These are phyloP conservation scores for Chrysoporthe deuterocubensis DNA, from an alignment of 2,329 filamentous ascomycete species.

Conservation along the genomic window DNA sequence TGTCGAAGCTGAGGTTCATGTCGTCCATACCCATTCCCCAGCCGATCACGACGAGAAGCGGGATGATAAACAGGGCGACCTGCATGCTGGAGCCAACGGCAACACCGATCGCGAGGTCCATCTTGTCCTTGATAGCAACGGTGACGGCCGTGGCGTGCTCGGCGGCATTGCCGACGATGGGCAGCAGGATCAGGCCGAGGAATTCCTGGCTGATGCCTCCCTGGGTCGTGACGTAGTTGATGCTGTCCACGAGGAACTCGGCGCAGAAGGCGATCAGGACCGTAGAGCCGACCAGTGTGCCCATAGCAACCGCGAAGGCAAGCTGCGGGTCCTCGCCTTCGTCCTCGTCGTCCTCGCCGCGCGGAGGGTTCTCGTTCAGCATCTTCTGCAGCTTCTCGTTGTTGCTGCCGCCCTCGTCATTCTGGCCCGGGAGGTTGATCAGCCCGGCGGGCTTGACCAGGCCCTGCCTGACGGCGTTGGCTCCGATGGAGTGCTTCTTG, in stretches of 20 bases:
- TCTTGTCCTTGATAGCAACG: conserved; percentile 82
- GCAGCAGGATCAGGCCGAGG: conserved; percentile 78
- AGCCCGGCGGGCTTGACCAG: conserved; percentile 46
- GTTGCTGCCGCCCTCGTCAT: conserved; percentile 30
- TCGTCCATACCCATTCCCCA: conserved; percentile 73
- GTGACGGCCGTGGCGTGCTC: conserved; percentile 82
- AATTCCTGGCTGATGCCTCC: conserved; percentile 72
- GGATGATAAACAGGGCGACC: conserved; percentile 78
- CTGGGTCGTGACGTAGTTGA: conserved; percentile 66
- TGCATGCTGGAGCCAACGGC: conserved; percentile 82
- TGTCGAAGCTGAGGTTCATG: conserved; percentile 85
- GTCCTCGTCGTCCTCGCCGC: conserved; percentile 62
- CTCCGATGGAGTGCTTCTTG: conserved; percentile 33
- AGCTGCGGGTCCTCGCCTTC: conserved; percentile 77
- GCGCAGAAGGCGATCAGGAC: conserved; percentile 81
- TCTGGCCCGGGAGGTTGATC: conserved; percentile 38
- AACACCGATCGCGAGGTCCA: conserved; percentile 81
- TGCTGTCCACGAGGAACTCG: conserved; percentile 77
- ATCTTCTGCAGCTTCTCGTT: conserved; percentile 51
- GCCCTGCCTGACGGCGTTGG: conserved; percentile 45
- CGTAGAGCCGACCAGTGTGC: conserved; percentile 73
- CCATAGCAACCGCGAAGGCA: conserved; percentile 71
- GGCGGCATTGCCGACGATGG: conserved; percentile 82
- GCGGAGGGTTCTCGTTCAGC: conserved; percentile 45
- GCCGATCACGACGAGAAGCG: conserved; percentile 75